These are phyloP conservation scores for Linnemannia elongata DNA, from an alignment of 192 early-diverging fungal genomes.

Conservation along the genomic window DNA sequence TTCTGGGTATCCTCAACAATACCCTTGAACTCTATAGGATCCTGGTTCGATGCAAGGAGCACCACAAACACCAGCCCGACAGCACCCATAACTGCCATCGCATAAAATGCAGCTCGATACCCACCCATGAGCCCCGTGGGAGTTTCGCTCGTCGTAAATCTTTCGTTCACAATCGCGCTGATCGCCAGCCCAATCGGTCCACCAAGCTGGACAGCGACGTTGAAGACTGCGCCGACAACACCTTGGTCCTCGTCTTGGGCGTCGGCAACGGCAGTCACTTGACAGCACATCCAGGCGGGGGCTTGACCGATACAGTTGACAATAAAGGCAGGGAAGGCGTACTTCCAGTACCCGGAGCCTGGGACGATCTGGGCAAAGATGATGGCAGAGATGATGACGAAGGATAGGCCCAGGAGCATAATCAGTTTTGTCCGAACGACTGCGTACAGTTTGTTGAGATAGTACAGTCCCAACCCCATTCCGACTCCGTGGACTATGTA, in stretches of 20 bases:
- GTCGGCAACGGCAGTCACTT: conserved; percentile 49
- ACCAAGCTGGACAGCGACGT: conserved; percentile 52
- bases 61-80: not conserved
- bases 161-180: conserved; percentile 4
- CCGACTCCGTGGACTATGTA: conserved; percentile 62
- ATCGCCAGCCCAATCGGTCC: conserved; percentile 11
- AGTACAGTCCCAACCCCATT: conserved; percentile 32
- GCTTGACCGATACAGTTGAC: conserved; percentile 43
- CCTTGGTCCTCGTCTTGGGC: conserved; percentile 50
- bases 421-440: conserved; percentile 35
- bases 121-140: not conserved
- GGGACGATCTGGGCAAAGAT: conserved; percentile 37
- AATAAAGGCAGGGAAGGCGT: conserved; percentile 51
- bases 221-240: conserved; percentile 54
- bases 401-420: conserved; percentile 30
- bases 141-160: not conserved
- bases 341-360: conserved; percentile 36
- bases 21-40: conserved; percentile 13
- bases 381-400: conserved; percentile 20
- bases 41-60: conserved; percentile 15
- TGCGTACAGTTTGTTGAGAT: conserved; percentile 24
- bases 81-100: conserved; percentile 13
- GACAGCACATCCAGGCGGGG: conserved; percentile 51
- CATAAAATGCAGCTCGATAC: conserved; percentile 14
- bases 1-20: not conserved